Base-by-base conservation (phyloP, 2,329 filamentous ascomycete species). In the Paraphaeosphaeria sporulosa region DNA sequence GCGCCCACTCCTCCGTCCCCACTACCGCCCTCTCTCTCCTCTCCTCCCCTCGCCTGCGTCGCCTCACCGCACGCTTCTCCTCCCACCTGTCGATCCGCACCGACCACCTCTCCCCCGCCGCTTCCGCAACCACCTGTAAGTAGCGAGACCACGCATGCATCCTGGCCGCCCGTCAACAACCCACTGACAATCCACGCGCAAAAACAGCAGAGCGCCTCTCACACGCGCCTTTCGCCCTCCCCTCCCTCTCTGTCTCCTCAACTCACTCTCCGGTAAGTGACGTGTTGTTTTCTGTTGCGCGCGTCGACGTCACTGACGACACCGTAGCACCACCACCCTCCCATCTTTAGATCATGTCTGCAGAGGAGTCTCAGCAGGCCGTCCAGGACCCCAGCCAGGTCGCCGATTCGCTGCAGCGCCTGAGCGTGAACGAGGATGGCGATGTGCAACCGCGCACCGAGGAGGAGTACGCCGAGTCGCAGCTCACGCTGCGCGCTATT, bases 401-500 rank as follows among this genome's bases (percentile, higher is more conserved):
- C 63, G 68, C 75, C 69, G 79, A 82, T 52, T 76, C 78, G 62
- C 76, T 83, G 61, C 76, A 79, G 59, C 72, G 72, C 56, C 67
- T 81, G 52, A 78, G 75, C 70, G 71, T 79, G 49, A 72, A 71
- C 63, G 78, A 80, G 64, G 91, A 95, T 69, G 91, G 91, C 68
- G 92, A 94, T 71, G 86, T 87, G 64, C 86, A 87, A 62, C 94
- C 93, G 72, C 95, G 94, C 83, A 96, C 94, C 60, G 95, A 99
- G 71, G 94, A 98, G 78, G 95, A 99, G 80, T 99, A 99, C 77
- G 93, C 93, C 54, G 88, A 93, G 78, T 89, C 94, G 55, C 92
- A 96, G 81, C 86, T 99, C 73, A 99, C 95, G 63, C 88, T 99
- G 65, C 92, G 95, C 78, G 95, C 95, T 71, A 97, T 99, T 77